phyloP scores from a whole-genome alignment of 495 filamentous ascomycete genomes.

The Aspergillus haitiensis region DNA sequence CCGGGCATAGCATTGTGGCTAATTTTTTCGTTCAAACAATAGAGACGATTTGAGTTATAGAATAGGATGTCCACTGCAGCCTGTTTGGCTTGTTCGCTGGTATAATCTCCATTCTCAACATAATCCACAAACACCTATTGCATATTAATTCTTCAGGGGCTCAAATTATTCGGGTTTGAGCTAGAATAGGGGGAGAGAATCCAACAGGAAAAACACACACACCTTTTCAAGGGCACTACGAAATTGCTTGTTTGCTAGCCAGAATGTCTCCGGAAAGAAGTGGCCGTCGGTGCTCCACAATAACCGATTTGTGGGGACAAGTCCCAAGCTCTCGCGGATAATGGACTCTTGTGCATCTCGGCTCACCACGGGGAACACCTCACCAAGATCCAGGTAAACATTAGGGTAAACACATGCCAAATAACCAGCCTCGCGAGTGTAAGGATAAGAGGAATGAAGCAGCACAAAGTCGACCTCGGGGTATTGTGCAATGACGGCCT shows the following conservation, averaged over 20 bases:
- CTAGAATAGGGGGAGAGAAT: neutral
- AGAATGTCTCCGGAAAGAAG: conserved; percentile 80
- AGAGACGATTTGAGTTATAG: conserved; percentile 68
- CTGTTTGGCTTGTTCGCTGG: conserved; percentile 56
- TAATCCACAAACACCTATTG: conserved; percentile 61
- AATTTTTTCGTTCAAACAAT: conserved; percentile 45
- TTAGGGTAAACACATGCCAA: conserved; percentile 78
- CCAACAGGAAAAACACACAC: neutral
- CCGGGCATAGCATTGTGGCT: conserved; percentile 12
- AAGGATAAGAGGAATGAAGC: conserved; percentile 83
- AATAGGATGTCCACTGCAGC: conserved; percentile 64
- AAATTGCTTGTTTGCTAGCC: conserved; percentile 75
- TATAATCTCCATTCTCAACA: conserved; percentile 57
- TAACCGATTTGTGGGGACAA: conserved; percentile 74
- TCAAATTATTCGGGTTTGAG: neutral
- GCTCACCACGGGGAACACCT: conserved; percentile 82
- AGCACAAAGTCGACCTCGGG: conserved; percentile 72
- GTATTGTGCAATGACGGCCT: conserved; percentile 69
- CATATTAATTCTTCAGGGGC: neutral
- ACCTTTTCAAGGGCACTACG: conserved; percentile 71
- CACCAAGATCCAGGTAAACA: conserved; percentile 82
- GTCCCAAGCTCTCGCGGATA: conserved; percentile 70
- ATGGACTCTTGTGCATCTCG: conserved; percentile 75
- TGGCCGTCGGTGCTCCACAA: conserved; percentile 86
- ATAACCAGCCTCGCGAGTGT: conserved; percentile 79